A percentile compares a stretch with the other conserved stretches of the same genome.
Conservation (phyloP, 208 protist genomes). For the Leishmania major region DNA sequence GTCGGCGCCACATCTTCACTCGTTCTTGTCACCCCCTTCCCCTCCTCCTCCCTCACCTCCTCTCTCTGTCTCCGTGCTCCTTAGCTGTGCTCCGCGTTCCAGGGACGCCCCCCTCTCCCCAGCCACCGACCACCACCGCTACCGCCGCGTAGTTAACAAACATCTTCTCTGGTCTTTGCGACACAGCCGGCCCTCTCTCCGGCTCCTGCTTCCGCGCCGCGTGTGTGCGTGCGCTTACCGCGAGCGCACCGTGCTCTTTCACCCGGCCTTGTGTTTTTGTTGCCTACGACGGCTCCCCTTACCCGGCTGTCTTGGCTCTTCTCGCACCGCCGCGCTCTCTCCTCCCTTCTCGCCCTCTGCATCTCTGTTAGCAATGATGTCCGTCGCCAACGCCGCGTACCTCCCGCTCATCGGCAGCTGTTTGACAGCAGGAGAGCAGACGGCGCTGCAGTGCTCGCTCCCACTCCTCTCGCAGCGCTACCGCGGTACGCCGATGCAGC, state of each 20-base stretch:
- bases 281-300: too few relatives aligned
- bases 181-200: background rate
- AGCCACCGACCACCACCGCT: background rate
- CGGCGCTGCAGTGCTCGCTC: slow-evolving; percentile 81
- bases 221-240: background rate
- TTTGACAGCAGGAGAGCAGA: slow-evolving; percentile 68
- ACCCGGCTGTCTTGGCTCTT: background rate
- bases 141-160: background rate
- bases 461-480: slow-evolving; percentile 70
- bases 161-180: background rate
- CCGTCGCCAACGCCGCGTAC: slow-evolving; percentile 55
- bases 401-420: slow-evolving; percentile 58
- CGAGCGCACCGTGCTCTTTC: background rate
- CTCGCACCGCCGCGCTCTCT: background rate
- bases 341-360: background rate
- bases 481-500: slow-evolving; percentile 50
- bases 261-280: background rate
- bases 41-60: background rate
- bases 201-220: background rate
- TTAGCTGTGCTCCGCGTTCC: background rate
- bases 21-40: background rate
- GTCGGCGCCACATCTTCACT: background rate
- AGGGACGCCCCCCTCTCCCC: background rate
- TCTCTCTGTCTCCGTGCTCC: background rate
- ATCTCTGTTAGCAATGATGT: slow-evolving; percentile 37